These are phyloP conservation scores for Claviceps sp. DNA, from an alignment of 2,329 filamentous ascomycete genomes.

Conservation along the genomic window DNA sequence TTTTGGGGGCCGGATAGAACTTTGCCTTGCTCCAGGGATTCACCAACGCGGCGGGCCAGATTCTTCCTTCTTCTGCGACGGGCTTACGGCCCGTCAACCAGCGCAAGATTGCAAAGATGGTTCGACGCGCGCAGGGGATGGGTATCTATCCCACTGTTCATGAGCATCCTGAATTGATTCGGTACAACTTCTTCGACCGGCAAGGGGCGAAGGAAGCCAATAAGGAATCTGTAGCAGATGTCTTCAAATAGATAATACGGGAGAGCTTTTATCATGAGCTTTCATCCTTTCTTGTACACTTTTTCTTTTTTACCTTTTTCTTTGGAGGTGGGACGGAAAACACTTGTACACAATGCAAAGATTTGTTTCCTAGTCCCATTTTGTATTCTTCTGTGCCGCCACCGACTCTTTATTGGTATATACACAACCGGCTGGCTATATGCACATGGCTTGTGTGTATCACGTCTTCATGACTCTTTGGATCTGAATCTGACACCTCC, in stretches of 20 bases:
- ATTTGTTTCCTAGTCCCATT: neutral
- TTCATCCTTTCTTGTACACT: too few relatives aligned
- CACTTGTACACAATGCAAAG: too few relatives aligned
- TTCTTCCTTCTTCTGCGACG: constrained; percentile 62
- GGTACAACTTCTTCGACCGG: constrained; percentile 21
- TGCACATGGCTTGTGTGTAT: constrained; percentile 7
- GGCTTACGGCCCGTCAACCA: constrained; percentile 82
- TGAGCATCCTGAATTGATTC: constrained; percentile 70
- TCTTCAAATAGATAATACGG: too few relatives aligned
- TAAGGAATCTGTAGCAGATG: too few relatives aligned
- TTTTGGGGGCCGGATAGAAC: constrained; percentile 44
- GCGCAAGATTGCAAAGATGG: constrained; percentile 82
- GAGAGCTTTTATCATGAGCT: too few relatives aligned
- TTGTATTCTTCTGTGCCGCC: neutral
- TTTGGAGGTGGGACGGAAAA: too few relatives aligned
- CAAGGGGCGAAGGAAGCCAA: too few relatives aligned
- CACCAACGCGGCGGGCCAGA: constrained; percentile 71
- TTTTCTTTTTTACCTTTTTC: too few relatives aligned
- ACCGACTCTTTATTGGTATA: constrained; percentile 9
- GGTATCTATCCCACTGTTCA: constrained; percentile 89
- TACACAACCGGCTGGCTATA: constrained; percentile 12
- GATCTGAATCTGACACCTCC: constrained; percentile 36
- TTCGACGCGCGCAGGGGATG: constrained; percentile 75
- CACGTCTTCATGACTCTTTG: constrained; percentile 33
- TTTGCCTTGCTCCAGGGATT: constrained; percentile 85